These are phyloP conservation scores for Dioscorea alata DNA, from an alignment of 106 monocot species.

Conservation along the genomic window DNA sequence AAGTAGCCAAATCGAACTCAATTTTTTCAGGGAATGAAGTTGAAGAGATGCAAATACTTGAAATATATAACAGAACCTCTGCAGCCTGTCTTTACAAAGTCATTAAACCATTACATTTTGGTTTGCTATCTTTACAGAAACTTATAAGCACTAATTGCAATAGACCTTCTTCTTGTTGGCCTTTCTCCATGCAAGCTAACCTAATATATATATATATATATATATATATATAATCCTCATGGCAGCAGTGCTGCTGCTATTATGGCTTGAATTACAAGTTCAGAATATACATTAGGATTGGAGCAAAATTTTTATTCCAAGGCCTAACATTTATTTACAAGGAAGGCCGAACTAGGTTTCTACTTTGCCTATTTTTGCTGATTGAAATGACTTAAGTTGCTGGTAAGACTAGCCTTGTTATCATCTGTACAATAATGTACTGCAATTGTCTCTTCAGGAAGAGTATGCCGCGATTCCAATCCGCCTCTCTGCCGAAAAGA, in stretches of 20 bases:
- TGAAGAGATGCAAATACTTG: too few species aligned
- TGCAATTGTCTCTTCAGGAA: background rate
- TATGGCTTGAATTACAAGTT: background rate
- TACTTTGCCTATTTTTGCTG: background rate
- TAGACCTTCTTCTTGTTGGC: too few species aligned
- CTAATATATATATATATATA: too few species aligned
- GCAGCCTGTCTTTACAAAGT: too few species aligned
- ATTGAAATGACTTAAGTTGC: background rate
- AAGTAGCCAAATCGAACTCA: too few species aligned
- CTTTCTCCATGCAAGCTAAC: too few species aligned
- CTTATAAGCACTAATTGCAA: too few species aligned
- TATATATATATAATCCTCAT: too few species aligned
- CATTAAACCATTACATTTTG: too few species aligned
- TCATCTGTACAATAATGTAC: slow-evolving; percentile 9
- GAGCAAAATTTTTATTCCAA: slow-evolving; percentile 6
- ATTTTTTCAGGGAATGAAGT: too few species aligned
- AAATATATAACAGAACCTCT: too few species aligned
- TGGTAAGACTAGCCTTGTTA: background rate
- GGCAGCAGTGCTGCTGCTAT: background rate
- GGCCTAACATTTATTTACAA: slow-evolving; percentile 12
- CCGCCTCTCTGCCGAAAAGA: slow-evolving; percentile 3
- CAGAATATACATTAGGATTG: slow-evolving; percentile 12
- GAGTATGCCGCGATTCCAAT: background rate
- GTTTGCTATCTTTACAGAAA: too few species aligned
- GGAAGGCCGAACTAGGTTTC: background rate